Evolutionary conservation across 2,329 filamentous ascomycete genomes (phyloP).

Genomic region (Falciphora oryzae): DNA sequence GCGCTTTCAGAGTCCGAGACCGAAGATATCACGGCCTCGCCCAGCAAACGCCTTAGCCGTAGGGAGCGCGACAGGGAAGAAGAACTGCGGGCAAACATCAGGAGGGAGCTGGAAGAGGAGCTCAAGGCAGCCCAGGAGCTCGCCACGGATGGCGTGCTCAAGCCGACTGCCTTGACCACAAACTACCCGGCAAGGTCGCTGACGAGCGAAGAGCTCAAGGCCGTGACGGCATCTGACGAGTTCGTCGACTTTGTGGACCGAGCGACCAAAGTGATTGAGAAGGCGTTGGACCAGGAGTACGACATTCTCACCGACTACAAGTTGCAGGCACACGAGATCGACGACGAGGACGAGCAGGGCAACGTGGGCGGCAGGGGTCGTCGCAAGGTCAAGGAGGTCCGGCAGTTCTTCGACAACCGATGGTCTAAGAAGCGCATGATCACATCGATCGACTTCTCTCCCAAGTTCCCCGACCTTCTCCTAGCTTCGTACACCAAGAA

Average conservation of each 20-base stretch:
- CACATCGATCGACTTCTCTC: conserved; percentile 90
- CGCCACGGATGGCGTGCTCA: conserved; percentile 43
- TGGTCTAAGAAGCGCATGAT: conserved; percentile 99
- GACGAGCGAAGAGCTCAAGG: conserved; percentile 78
- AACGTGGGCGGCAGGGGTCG: conserved; percentile 66
- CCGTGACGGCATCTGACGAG: conserved; percentile 85
- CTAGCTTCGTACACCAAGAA: conserved; percentile 97
- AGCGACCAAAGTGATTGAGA: conserved; percentile 94
- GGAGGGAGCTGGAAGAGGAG: conserved; percentile 90
- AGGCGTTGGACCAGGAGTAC: conserved; percentile 91
- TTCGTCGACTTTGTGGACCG: conserved; percentile 94
- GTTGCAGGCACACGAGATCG: conserved; percentile 65
- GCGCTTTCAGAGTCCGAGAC: conserved; percentile 57
- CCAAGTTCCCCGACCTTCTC: conserved; percentile 88
- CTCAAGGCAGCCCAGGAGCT: conserved; percentile 65
- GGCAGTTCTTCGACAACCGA: conserved; percentile 89
- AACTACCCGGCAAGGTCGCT: conserved; percentile 77
- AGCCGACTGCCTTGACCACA: conserved; percentile 32
- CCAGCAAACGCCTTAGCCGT: conserved; percentile 70
- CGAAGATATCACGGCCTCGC: conserved; percentile 54
- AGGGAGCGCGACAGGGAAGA: conserved; percentile 80
- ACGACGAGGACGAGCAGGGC: conserved; percentile 80
- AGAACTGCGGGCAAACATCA: conserved; percentile 76
- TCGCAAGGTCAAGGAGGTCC: conserved; percentile 75
- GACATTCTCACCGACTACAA: conserved; percentile 95